Evolutionary conservation across 139 green algal species (phyloP).

Genomic region (Desmodesmus armatus): DNA sequence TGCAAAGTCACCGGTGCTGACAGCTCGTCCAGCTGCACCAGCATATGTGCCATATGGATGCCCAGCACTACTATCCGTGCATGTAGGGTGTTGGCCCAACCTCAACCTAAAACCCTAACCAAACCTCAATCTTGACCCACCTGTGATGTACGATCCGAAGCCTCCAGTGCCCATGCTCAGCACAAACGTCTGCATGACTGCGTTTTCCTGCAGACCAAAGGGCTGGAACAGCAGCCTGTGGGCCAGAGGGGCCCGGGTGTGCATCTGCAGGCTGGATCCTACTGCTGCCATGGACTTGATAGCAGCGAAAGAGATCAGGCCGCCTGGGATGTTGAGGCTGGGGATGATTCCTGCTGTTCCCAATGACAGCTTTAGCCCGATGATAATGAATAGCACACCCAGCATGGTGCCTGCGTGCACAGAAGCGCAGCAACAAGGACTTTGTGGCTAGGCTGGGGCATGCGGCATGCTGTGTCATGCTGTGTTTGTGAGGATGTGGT

Average conservation of each 20-base stretch:
- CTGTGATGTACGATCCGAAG: slow-evolving; percentile 43
- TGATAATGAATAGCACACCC: slow-evolving; percentile 39
- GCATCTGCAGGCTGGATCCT: neutral
- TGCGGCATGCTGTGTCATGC: too few species aligned
- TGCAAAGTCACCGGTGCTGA: too few species aligned
- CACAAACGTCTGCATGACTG: slow-evolving; percentile 46
- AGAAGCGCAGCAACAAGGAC: too few species aligned
- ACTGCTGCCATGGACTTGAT: slow-evolving; percentile 30
- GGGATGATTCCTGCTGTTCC: slow-evolving; percentile 53
- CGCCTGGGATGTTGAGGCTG: slow-evolving; percentile 49
- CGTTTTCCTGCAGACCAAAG: slow-evolving; percentile 38
- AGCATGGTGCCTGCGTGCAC: slow-evolving; percentile 43
- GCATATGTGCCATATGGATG: neutral
- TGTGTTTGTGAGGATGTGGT: neutral
- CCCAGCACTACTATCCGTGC: too few species aligned
- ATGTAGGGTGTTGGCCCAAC: too few species aligned
- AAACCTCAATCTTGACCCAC: too few species aligned
- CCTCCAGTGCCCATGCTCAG: slow-evolving; percentile 26
- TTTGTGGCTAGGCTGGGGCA: too few species aligned
- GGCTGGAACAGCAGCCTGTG: slow-evolving; percentile 32
- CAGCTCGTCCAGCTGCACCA: too few species aligned
- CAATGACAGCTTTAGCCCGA: slow-evolving; percentile 43
- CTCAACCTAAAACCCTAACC: too few species aligned
- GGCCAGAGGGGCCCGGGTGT: neutral
- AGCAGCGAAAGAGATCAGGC: slow-evolving; percentile 49